Conservation (phyloP, 2,329 filamentous ascomycete genomes). For the Fusarium sp. region DNA sequence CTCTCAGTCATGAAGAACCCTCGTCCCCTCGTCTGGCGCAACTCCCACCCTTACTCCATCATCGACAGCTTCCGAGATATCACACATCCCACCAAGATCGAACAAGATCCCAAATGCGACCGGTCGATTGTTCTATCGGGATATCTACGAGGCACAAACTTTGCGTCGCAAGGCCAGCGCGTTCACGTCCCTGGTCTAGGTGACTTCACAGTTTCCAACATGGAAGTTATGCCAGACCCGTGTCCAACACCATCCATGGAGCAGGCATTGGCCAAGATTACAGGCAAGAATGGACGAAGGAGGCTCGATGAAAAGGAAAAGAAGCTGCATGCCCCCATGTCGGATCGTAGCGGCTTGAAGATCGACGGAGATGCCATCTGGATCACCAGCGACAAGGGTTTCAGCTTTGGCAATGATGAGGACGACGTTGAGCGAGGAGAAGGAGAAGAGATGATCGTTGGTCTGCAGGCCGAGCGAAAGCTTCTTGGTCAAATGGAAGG, state of each 20-base stretch:
- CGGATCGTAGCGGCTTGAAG: slow-evolving; percentile 92
- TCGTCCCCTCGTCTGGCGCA: slow-evolving; percentile 93
- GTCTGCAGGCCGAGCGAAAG: slow-evolving; percentile 83
- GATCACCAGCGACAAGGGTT: slow-evolving; percentile 76
- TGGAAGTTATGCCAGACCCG: slow-evolving; percentile 91
- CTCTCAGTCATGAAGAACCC: slow-evolving; percentile 99
- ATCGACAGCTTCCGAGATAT: slow-evolving; percentile 96
- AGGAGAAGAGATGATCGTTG: slow-evolving; percentile 93
- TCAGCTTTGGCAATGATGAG: slow-evolving; percentile 76
- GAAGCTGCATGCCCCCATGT: slow-evolving; percentile 96
- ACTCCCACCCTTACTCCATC: slow-evolving; percentile 92
- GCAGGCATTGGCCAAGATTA: slow-evolving; percentile 83
- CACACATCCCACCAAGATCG: slow-evolving; percentile 90
- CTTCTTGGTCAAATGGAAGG: slow-evolving; percentile 84
- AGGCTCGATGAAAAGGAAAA: slow-evolving; percentile 97
- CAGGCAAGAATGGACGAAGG: slow-evolving; percentile 82
- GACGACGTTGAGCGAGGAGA: slow-evolving; percentile 84
- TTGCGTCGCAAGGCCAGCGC: slow-evolving; percentile 83
- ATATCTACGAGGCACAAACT: slow-evolving; percentile 94
- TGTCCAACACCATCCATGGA: slow-evolving; percentile 95
- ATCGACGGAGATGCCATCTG: slow-evolving; percentile 98
- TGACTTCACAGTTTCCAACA: slow-evolving; percentile 83
- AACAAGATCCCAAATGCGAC: slow-evolving; percentile 89
- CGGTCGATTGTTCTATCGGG: slow-evolving; percentile 91
- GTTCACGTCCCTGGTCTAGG: slow-evolving; percentile 94